Conservation (phyloP, 2,329 filamentous ascomycete species). For the Hyphodiscus sp. region DNA sequence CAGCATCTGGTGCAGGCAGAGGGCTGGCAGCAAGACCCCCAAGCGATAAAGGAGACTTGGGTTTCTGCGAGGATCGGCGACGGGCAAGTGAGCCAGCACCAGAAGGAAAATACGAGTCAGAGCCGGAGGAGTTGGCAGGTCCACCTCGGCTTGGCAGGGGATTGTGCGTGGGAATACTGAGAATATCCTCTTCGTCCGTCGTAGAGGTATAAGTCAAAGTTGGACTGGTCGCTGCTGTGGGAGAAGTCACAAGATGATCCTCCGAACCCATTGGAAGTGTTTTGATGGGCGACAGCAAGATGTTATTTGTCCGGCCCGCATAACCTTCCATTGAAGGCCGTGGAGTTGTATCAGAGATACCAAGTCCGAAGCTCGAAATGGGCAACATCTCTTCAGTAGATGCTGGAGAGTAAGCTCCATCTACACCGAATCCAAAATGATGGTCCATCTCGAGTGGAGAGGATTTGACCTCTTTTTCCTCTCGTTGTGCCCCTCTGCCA, state of each 20-base stretch:
- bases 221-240: slow-evolving; percentile 41
- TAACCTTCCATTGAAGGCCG: slow-evolving; percentile 42
- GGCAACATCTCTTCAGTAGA: slow-evolving; percentile 22
- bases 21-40: slow-evolving; percentile 45
- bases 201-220: slow-evolving; percentile 61
- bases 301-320: slow-evolving; percentile 30
- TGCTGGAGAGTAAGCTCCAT: slow-evolving; percentile 16
- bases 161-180: slow-evolving; percentile 52
- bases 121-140: slow-evolving; percentile 44
- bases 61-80: slow-evolving; percentile 25
- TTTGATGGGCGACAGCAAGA: slow-evolving; percentile 22
- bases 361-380: slow-evolving; percentile 36
- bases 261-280: slow-evolving; percentile 27
- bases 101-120: slow-evolving; percentile 56
- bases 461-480: slow-evolving; percentile 45
- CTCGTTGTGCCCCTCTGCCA: slow-evolving; percentile 62
- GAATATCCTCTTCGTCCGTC: slow-evolving; percentile 75
- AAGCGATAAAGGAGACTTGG: slow-evolving; percentile 55
- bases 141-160: slow-evolving; percentile 37
- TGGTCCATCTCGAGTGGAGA: slow-evolving; percentile 28
- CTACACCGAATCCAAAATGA: slow-evolving; percentile 12
- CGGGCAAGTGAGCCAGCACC: slow-evolving; percentile 32
- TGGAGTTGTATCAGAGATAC: slow-evolving; percentile 41
- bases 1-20: slow-evolving; percentile 40
- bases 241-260: slow-evolving; percentile 24